Conservation (phyloP, 345 rosid species). For the Moricandia arvensis region DNA sequence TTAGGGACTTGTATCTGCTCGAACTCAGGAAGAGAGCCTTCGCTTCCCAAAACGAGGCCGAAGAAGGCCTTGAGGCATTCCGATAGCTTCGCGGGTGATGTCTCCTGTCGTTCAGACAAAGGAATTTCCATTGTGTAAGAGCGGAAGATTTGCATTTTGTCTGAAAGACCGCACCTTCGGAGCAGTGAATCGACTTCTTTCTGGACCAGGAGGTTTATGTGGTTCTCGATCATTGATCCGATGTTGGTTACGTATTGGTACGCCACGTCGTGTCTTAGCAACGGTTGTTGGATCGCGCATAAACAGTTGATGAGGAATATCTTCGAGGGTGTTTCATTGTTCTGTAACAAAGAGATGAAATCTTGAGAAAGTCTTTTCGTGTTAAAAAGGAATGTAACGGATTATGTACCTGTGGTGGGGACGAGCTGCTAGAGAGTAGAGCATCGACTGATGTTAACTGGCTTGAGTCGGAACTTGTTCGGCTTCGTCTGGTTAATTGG, state of each 20-base stretch:
- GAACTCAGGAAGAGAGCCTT: slow-evolving; percentile 80
- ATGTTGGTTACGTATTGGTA: slow-evolving; percentile 68
- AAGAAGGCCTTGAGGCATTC: slow-evolving; percentile 85
- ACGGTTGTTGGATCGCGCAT: slow-evolving; percentile 84
- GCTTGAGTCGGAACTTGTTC: slow-evolving; percentile 62
- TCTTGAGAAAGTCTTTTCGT: background rate
- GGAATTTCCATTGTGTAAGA: slow-evolving; percentile 40
- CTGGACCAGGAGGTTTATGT: slow-evolving; percentile 58
- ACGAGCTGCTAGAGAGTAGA: slow-evolving; percentile 62
- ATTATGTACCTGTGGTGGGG: slow-evolving; percentile 64
- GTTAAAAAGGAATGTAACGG: background rate
- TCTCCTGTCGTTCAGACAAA: slow-evolving; percentile 63
- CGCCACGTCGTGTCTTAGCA: slow-evolving; percentile 67
- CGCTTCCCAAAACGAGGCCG: slow-evolving; percentile 82
- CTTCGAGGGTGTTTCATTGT: slow-evolving; percentile 74
- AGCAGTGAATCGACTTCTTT: slow-evolving; percentile 88
- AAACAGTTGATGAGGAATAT: slow-evolving; percentile 93
- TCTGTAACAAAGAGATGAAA: slow-evolving; percentile 48
- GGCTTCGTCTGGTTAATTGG: slow-evolving; percentile 62
- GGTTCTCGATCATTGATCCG: slow-evolving; percentile 68
- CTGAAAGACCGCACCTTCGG: slow-evolving; percentile 60
- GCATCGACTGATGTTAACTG: slow-evolving; percentile 84
- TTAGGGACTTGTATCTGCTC: slow-evolving; percentile 94
- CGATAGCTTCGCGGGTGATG: slow-evolving; percentile 57
- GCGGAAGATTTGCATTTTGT: slow-evolving; percentile 64